Evolutionary conservation across 176 grass and related monocot species (phyloP), one percentile per base, ranked within the genome.

Genomic region (Bromus sterilis): DNA sequence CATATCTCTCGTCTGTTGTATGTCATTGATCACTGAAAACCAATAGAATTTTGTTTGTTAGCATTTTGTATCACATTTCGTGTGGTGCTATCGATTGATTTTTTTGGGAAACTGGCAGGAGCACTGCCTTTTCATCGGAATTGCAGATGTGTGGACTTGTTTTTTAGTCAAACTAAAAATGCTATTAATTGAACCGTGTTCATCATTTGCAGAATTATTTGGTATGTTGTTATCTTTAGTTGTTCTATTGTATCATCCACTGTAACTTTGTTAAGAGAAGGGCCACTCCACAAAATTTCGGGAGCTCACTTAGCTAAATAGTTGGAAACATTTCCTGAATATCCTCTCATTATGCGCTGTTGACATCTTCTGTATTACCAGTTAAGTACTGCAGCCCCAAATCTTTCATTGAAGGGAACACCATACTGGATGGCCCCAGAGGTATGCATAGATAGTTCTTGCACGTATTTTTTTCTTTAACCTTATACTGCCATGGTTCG

Each of bases 391-490:
- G 92, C 90, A 80, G 85, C 90, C 6, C 88, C 88, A 14, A 85
- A 90, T 86, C 92, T 87, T 89, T 98, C 95, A 18, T 48, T 98
- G 57, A 98, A 98, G 75, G 95, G 95, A 77, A 94, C 95, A 51
- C 92, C 95, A 48, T 98, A 91, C 78, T 98, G 95, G 95, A 98
- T 98, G 95, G 95, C 95, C 31, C 95, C 95, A 77, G 95, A 98
- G 90, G 95, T 98, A 91, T 10, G 21, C 66, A 9, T 31, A 75
- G 16, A 79, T 77, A 53, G 67, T 46, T 16, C 48, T 62, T 66
- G 56, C 62, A 75, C 64, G 11, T 36, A 58, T 67, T 4, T 25
- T 84, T 66, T 80, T 66, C 21, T 67, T 43, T 21, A 37, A 63
- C 24, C 13, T 78, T 71, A 4, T 59, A 63, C 20, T 77, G n/a